A percentile compares a stretch with the other conserved stretches of the same genome.
Conservation (phyloP, 2,329 filamentous ascomycete genomes). For the Thelonectria blattea region DNA sequence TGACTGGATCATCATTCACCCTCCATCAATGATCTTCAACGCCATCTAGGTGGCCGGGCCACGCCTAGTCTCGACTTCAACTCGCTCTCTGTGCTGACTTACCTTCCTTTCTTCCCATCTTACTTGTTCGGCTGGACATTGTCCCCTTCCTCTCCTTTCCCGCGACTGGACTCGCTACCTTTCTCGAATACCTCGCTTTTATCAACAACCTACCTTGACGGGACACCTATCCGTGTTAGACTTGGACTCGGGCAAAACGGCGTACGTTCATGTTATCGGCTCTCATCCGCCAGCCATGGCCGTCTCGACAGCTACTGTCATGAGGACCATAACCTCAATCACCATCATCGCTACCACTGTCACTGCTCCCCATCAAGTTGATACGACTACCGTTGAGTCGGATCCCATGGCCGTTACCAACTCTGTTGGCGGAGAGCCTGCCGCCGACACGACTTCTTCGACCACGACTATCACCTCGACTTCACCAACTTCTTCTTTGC, state of each 20-base stretch:
- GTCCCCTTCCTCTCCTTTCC: conserved; percentile 18
- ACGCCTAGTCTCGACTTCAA: conserved; percentile 31
- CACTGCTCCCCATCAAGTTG: neutral
- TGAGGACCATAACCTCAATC: conserved; percentile 22
- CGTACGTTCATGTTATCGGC: conserved; percentile 13
- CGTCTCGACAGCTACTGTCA: conserved; percentile 19
- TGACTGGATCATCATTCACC: conserved; percentile 35
- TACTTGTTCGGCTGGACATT: conserved; percentile 22
- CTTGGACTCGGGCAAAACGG: neutral
- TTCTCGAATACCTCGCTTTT: conserved; percentile 27
- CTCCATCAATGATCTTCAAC: conserved; percentile 32
- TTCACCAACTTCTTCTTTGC: neutral
- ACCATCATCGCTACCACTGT: conserved; percentile 14
- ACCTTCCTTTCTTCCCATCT: conserved; percentile 5
- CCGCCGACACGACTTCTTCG: conserved; percentile 14
- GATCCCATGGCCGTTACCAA: neutral
- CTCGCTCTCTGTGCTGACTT: conserved; percentile 23
- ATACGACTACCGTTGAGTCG: conserved; percentile 4
- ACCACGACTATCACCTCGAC: neutral
- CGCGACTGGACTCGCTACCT: conserved; percentile 46
- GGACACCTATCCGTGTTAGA: conserved; percentile 33
- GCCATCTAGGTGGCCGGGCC: conserved; percentile 34
- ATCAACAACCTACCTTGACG: conserved; percentile 50
- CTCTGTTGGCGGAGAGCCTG: neutral
- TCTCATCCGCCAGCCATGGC: conserved; percentile 11